These are phyloP conservation scores for Plasmodium ovale DNA, from an alignment of 169 alveolate species.

Conservation along the genomic window DNA sequence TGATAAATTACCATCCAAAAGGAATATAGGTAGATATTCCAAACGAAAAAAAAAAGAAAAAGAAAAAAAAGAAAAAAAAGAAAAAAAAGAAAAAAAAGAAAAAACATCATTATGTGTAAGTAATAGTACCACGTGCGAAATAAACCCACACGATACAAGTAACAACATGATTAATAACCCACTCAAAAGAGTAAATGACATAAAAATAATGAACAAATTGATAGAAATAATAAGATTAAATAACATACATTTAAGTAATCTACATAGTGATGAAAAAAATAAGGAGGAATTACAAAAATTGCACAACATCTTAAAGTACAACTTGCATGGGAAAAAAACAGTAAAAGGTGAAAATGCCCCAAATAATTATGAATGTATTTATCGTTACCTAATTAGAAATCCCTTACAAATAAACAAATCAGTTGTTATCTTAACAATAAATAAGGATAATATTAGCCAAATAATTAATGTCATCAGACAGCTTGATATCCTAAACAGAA, in stretches of 20 bases:
- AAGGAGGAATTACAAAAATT: slow-evolving; percentile 33
- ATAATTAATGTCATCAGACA: slow-evolving; percentile 74
- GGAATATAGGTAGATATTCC: slow-evolving; percentile 4
- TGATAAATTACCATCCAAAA: background rate
- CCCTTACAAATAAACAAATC: slow-evolving; percentile 69
- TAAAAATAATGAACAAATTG: slow-evolving; percentile 55
- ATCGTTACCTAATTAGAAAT: slow-evolving; percentile 46
- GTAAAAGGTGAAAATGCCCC: background rate
- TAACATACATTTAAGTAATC: slow-evolving; percentile 33
- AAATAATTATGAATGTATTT: slow-evolving; percentile 19
- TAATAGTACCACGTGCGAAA: too few species aligned
- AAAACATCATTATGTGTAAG: too few species aligned
- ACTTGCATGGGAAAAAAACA: background rate
- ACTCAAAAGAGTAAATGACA: background rate
- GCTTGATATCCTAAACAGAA: slow-evolving; percentile 80
- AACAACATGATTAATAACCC: background rate
- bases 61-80: background rate
- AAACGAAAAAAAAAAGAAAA: background rate
- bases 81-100: background rate
- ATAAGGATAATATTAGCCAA: slow-evolving; percentile 82
- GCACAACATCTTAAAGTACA: slow-evolving; percentile 18
- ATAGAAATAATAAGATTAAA: slow-evolving; percentile 67
- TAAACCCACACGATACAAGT: too few species aligned
- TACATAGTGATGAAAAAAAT: slow-evolving; percentile 36
- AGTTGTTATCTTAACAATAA: slow-evolving; percentile 79